Evolutionary conservation across 2,329 filamentous ascomycete species (phyloP).

Genomic region (Helotiales sp.): DNA sequence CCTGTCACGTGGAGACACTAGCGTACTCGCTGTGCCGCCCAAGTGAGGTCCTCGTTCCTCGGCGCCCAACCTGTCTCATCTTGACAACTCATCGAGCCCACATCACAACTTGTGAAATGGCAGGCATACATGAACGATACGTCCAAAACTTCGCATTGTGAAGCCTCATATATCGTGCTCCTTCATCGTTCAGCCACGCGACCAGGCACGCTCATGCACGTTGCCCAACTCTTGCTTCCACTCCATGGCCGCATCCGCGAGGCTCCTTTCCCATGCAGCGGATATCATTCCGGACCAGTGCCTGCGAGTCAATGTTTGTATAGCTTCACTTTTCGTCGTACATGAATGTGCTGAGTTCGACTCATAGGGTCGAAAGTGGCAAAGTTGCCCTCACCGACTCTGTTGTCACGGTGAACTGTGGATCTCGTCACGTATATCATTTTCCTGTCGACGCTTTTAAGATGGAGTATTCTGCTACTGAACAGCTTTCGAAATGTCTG

Average conservation of each 20-base stretch:
- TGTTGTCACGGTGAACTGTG: background rate
- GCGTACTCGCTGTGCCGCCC: too few species aligned
- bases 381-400: constrained; percentile 1
- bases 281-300: background rate
- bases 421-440: background rate
- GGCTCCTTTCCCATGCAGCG: background rate
- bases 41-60: background rate
- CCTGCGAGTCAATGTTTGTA: background rate
- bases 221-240: constrained; percentile 1
- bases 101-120: background rate
- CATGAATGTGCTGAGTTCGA: constrained; percentile 10
- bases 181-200: constrained; percentile 1
- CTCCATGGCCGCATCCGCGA: background rate
- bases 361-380: constrained; percentile 13
- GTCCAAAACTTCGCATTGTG: background rate
- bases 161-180: background rate
- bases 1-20: too few species aligned
- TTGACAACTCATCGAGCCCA: constrained; percentile 10
- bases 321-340: background rate
- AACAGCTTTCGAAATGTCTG: background rate
- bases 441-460: background rate
- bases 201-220: constrained; percentile 18
- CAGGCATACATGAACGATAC: constrained; percentile 2
- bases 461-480: background rate
- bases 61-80: background rate